Evolutionary conservation across 495 filamentous ascomycete species (phyloP).

Genomic region (Alectoria sarmentosa): DNA sequence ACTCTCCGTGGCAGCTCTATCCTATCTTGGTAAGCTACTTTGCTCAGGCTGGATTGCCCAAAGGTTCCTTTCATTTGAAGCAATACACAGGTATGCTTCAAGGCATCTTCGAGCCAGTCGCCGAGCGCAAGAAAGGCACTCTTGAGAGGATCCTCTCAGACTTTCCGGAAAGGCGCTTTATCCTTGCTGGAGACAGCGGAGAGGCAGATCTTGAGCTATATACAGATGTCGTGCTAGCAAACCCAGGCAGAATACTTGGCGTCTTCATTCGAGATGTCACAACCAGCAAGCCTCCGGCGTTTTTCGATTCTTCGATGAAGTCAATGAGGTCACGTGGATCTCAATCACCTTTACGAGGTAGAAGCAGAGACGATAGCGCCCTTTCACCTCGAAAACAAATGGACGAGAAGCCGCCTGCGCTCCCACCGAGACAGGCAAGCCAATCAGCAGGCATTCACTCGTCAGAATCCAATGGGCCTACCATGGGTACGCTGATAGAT

Average conservation of each 20-base stretch:
- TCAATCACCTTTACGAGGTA: conserved; percentile 26
- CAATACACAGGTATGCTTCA: conserved; percentile 93
- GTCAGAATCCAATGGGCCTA: conserved; percentile 31
- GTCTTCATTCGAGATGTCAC: conserved; percentile 96
- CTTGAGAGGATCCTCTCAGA: conserved; percentile 80
- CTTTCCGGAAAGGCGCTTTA: conserved; percentile 83
- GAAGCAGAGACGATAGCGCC: conserved; percentile 21
- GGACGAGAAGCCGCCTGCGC: conserved; percentile 26
- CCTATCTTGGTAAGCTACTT: conserved; percentile 82
- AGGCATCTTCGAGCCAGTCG: conserved; percentile 95
- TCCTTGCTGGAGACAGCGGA: conserved; percentile 90
- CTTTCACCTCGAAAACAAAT: conserved; percentile 21
- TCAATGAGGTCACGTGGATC: conserved; percentile 16
- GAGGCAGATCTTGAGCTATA: conserved; percentile 98
- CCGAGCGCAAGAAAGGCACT: conserved; percentile 83
- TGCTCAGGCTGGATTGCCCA: conserved; percentile 68
- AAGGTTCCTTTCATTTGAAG: conserved; percentile 88
- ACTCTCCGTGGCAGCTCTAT: conserved; percentile 94
- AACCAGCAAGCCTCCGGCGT: conserved; percentile 57
- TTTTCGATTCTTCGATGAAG: conserved; percentile 56
- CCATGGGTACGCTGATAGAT: conserved; percentile 56
- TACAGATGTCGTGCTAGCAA: conserved; percentile 77
- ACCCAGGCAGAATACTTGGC: conserved; percentile 72
- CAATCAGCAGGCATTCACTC: conserved; percentile 12
- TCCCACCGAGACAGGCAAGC: conserved; percentile 29